Evolutionary conservation across 2,329 filamentous ascomycete genomes (phyloP).

Genomic region (Penicillium palitans): DNA sequence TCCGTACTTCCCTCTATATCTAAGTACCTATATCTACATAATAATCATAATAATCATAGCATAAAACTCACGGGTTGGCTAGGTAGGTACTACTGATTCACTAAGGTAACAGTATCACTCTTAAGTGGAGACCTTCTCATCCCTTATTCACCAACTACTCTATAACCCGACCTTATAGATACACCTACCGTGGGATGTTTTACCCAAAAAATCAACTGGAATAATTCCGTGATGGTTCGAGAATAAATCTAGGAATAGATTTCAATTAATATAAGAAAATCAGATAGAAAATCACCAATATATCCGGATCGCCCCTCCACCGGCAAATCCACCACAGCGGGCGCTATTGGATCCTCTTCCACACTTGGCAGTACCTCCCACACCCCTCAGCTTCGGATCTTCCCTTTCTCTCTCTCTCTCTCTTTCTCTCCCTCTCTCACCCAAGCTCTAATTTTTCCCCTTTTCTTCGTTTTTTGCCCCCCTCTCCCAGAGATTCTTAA

Average conservation of each 20-base stretch:
- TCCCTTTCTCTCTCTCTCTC: constrained; percentile 17
- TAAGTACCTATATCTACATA: not conserved
- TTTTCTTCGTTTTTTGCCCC: not conserved
- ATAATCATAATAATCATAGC: not conserved
- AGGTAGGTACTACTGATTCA: not conserved
- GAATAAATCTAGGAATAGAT: not conserved
- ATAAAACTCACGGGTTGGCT: not conserved
- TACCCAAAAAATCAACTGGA: not conserved
- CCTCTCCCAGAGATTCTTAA: not conserved
- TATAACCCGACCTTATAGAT: not conserved
- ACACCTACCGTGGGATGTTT: not conserved
- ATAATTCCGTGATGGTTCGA: not conserved
- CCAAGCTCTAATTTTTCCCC: not conserved
- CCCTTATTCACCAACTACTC: not conserved
- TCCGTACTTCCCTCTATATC: not conserved
- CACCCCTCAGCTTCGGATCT: constrained; percentile 18
- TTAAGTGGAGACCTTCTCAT: not conserved
- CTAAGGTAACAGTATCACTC: not conserved
- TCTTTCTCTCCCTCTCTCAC: not conserved
- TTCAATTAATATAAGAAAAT: not conserved
- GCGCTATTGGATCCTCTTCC: constrained; percentile 19
- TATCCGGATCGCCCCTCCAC: constrained; percentile 13
- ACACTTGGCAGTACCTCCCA: constrained; percentile 23
- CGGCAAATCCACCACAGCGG: constrained; percentile 11
- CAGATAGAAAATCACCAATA: not conserved